A percentile compares a stretch with the other conserved stretches of the same genome.
Evolutionary conservation across 768 basidiomycete species (phyloP).

Genomic region (Mycena crocata): DNA sequence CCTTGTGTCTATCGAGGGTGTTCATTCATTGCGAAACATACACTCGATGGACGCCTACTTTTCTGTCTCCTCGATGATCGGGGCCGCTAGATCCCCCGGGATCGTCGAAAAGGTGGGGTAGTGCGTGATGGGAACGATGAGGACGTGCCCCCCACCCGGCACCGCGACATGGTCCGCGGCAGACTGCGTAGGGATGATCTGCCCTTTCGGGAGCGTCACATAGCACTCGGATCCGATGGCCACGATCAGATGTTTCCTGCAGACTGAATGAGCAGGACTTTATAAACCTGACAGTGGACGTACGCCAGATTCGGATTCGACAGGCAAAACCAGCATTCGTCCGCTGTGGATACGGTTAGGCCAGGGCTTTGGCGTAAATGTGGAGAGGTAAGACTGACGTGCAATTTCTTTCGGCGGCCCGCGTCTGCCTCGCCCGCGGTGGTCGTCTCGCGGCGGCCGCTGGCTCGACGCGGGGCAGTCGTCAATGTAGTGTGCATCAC

Average conservation of each 20-base stretch:
- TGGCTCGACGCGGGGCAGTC: conserved; percentile 85
- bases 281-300: conserved; percentile 41
- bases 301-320: conserved; percentile 93
- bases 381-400: conserved; percentile 61
- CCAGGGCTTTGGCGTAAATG: conserved; percentile 14
- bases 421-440: conserved; percentile 53
- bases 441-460: conserved; percentile 49
- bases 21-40: not conserved
- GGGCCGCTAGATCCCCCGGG: conserved; percentile 77
- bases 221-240: conserved; percentile 95
- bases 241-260: conserved; percentile 89
- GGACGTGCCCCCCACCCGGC: conserved; percentile 95
- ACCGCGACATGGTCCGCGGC: conserved; percentile 63
- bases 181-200: conserved; percentile 86
- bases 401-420: conserved; percentile 82
- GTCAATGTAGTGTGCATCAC: conserved; percentile 85
- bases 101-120: conserved; percentile 89
- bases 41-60: conserved; percentile 56
- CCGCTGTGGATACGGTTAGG: conserved; percentile 60
- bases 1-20: conserved; percentile 71
- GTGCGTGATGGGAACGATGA: conserved; percentile 94
- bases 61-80: conserved; percentile 86
- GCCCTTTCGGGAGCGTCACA: conserved; percentile 95
- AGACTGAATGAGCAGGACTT: not conserved
- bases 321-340: conserved; percentile 98